phyloP scores from a whole-genome alignment of 495 filamentous ascomycete genomes.

The Neurospora africana region DNA sequence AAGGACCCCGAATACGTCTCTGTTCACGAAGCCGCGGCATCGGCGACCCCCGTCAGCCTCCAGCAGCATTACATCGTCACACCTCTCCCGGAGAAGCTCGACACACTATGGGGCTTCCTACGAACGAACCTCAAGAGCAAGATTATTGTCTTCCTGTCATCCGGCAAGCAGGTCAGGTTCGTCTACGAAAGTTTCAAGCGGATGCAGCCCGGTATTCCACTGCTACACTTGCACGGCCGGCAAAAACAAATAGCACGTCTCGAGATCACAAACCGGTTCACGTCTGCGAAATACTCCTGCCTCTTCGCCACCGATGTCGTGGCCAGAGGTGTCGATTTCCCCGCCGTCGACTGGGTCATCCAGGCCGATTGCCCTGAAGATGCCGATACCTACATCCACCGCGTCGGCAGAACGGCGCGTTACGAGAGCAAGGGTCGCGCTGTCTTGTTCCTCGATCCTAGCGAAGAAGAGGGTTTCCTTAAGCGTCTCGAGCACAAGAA shows the following conservation, averaged over 20 bases:
- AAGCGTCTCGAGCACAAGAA: slow-evolving; percentile 75
- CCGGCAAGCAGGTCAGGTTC: slow-evolving; percentile 92
- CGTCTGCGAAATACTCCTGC: slow-evolving; percentile 65
- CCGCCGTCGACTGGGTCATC: slow-evolving; percentile 94
- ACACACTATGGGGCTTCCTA: slow-evolving; percentile 87
- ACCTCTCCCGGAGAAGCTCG: slow-evolving; percentile 75
- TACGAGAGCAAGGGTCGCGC: slow-evolving; percentile 81
- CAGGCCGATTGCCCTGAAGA: slow-evolving; percentile 94
- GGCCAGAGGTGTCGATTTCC: slow-evolving; percentile 88
- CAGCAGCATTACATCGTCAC: slow-evolving; percentile 87
- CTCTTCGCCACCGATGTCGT: slow-evolving; percentile 94
- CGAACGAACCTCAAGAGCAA: slow-evolving; percentile 80
- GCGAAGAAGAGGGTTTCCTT: slow-evolving; percentile 80
- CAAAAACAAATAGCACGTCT: slow-evolving; percentile 84
- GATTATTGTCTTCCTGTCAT: slow-evolving; percentile 87
- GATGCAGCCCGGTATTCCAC: slow-evolving; percentile 85
- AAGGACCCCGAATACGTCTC: slow-evolving; percentile 90
- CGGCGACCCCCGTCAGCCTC: slow-evolving; percentile 74
- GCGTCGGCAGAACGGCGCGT: slow-evolving; percentile 89
- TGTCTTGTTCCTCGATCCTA: slow-evolving; percentile 84
- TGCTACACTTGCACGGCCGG: slow-evolving; percentile 90
- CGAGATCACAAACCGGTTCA: slow-evolving; percentile 76
- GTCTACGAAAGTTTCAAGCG: slow-evolving; percentile 88
- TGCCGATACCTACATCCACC: slow-evolving; percentile 93
- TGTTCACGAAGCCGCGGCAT: slow-evolving; percentile 71